Evolutionary conservation across 2,329 filamentous ascomycete genomes (phyloP).

Genomic region (Cladosporium velox): DNA sequence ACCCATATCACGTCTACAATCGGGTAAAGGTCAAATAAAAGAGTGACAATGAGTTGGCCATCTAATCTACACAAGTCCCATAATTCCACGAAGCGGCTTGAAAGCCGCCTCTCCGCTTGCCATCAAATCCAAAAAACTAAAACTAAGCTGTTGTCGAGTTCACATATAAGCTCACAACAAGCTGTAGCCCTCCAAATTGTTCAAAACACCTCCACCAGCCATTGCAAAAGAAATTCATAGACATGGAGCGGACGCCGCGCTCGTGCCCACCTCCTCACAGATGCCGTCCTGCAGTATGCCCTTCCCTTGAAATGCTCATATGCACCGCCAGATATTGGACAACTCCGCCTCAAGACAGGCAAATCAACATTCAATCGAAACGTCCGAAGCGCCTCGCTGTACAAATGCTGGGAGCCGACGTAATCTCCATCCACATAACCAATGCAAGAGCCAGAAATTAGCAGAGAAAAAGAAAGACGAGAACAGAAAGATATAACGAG

Average conservation of each 20-base stretch:
- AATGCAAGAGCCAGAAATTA: background rate
- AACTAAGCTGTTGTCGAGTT: background rate
- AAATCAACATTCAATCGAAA: background rate
- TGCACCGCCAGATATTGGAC: background rate
- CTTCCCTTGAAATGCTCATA: background rate
- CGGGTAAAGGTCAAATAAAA: slow-evolving; percentile 10
- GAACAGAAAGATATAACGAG: background rate
- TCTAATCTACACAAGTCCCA: slow-evolving; percentile 16
- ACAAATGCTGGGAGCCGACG: slow-evolving; percentile 1
- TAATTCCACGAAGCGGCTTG: background rate
- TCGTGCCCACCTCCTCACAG: background rate
- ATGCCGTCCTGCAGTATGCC: background rate
- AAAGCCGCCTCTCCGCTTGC: background rate
- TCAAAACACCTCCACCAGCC: background rate
- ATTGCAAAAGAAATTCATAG: background rate
- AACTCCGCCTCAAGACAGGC: background rate
- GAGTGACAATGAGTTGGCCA: slow-evolving; percentile 22
- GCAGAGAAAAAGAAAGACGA: background rate
- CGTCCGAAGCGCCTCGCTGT: slow-evolving; percentile 16
- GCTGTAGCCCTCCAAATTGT: background rate
- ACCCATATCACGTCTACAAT: background rate
- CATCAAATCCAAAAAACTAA: background rate
- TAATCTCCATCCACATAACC: background rate
- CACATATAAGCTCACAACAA: background rate
- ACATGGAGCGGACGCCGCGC: background rate